Evolutionary conservation across 805 yeast genomes (phyloP).

Genomic region (Saturnispora serradocipensis): DNA sequence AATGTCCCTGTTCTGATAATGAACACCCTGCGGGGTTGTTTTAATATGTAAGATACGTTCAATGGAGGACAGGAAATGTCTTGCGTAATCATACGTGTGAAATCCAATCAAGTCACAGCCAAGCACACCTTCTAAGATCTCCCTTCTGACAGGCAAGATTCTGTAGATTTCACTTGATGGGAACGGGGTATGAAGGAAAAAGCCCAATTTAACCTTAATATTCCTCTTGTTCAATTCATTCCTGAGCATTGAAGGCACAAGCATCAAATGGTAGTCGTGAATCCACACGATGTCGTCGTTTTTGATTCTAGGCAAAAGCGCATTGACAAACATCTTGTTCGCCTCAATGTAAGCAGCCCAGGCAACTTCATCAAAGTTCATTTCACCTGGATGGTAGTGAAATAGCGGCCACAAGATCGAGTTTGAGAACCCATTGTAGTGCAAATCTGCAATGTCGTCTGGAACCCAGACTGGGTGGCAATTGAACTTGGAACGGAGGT

Average conservation of each 20-base stretch:
- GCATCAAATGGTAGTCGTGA: conserved; percentile 95
- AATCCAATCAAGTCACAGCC: conserved; percentile 94
- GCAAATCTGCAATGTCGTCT: conserved; percentile 89
- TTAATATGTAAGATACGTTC: conserved; percentile 72
- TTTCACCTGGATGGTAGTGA: conserved; percentile 98
- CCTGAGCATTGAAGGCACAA: conserved; percentile 81
- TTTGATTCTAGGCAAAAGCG: conserved; percentile 55
- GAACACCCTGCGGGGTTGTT: conserved; percentile 86
- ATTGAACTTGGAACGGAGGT: conserved; percentile 66
- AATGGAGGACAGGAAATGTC: conserved; percentile 89
- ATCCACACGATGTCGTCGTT: conserved; percentile 94
- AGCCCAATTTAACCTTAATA: conserved; percentile 69
- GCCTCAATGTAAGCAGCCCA: conserved; percentile 98
- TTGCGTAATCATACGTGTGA: conserved; percentile 97
- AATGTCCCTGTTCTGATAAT: conserved; percentile 65
- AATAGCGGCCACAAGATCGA: conserved; percentile 96
- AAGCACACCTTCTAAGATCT: conserved; percentile 82
- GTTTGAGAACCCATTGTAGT: conserved; percentile 92
- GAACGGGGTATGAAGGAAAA: conserved; percentile 95
- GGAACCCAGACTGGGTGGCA: conserved; percentile 84
- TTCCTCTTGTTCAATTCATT: conserved; percentile 40
- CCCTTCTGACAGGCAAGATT: conserved; percentile 89
- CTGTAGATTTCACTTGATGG: conserved; percentile 96
- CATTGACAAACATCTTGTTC: conserved; percentile 69
- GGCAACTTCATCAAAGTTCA: conserved; percentile 93